Evolutionary conservation across 2,329 filamentous ascomycete genomes (phyloP).

Genomic region (Penicillium verrucosum): DNA sequence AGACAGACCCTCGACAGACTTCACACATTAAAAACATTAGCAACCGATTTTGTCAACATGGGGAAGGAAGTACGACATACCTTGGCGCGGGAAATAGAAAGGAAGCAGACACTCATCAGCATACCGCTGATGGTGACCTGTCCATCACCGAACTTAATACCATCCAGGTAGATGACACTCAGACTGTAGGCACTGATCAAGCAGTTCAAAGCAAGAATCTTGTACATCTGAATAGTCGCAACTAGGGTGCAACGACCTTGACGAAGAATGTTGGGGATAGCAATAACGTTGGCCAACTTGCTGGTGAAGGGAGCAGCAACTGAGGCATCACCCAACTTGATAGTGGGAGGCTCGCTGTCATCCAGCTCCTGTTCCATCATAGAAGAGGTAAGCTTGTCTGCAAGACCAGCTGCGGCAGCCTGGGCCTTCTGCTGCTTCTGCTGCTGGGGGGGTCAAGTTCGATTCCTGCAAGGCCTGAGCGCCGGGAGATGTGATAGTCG

Average conservation of each 20-base stretch:
- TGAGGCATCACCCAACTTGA: conserved; percentile 95
- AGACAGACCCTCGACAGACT: conserved; percentile 87
- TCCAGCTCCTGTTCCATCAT: conserved; percentile 91
- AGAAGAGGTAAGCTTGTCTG: conserved; percentile 77
- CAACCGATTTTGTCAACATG: not conserved
- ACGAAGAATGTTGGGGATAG: conserved; percentile 96
- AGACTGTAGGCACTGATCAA: conserved; percentile 96
- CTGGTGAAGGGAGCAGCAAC: conserved; percentile 97
- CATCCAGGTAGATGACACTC: conserved; percentile 92
- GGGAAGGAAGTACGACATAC: conserved; percentile 37
- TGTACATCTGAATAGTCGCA: conserved; percentile 99
- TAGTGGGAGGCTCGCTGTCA: conserved; percentile 85
- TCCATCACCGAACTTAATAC: conserved; percentile 98
- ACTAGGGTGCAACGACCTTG: conserved; percentile 97
- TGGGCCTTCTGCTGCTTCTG: conserved; percentile 56
- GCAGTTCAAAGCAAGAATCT: conserved; percentile 96
- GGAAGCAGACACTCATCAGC: conserved; percentile 99
- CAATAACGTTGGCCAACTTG: conserved; percentile 94
- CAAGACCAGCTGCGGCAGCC: conserved; percentile 71
- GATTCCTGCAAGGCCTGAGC: conserved; percentile 59
- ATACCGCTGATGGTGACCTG: conserved; percentile 99
- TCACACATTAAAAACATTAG: conserved; percentile 10
- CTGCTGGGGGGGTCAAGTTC: conserved; percentile 51
- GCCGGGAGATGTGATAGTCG: conserved; percentile 65
- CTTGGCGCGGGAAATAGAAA: conserved; percentile 96